Evolutionary conservation across 345 rosid species (phyloP).

Genomic region (Psidium guajava): DNA sequence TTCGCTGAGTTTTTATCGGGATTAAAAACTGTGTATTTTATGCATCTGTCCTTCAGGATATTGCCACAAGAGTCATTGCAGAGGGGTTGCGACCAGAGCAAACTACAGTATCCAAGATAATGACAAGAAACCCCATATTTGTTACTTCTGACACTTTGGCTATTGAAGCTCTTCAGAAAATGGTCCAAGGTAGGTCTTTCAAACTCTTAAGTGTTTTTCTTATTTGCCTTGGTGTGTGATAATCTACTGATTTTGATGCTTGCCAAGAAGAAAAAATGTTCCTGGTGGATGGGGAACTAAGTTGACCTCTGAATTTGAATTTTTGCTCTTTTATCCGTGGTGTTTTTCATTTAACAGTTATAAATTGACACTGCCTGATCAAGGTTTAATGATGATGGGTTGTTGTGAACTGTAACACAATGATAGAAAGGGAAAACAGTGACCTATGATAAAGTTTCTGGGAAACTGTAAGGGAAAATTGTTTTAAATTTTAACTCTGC

Average conservation of each 20-base stretch:
- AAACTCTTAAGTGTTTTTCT: not conserved
- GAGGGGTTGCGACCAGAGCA: conserved; percentile 91
- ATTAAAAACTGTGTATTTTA: not conserved
- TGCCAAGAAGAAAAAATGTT: not conserved
- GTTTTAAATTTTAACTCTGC: not conserved
- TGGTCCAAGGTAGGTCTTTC: conserved; percentile 69
- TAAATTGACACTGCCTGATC: not conserved
- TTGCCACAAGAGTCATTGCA: conserved; percentile 77
- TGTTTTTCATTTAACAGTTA: not conserved
- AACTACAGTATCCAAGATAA: conserved; percentile 76
- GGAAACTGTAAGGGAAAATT: not conserved
- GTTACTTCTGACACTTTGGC: conserved; percentile 82
- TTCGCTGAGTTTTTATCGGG: not conserved
- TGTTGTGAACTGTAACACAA: not conserved
- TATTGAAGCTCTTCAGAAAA: conserved; percentile 91
- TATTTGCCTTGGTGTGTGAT: not conserved
- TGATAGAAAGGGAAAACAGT: not conserved
- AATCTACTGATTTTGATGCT: not conserved
- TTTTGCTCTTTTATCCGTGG: not conserved
- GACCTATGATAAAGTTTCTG: not conserved
- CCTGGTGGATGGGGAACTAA: not conserved
- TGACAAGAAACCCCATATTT: conserved; percentile 90
- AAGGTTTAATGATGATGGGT: not conserved
- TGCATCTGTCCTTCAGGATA: conserved; percentile 30
- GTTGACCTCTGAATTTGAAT: not conserved